phyloP scores from a whole-genome alignment of 2,329 filamentous ascomycete species.

The Pyricularia grisea region DNA sequence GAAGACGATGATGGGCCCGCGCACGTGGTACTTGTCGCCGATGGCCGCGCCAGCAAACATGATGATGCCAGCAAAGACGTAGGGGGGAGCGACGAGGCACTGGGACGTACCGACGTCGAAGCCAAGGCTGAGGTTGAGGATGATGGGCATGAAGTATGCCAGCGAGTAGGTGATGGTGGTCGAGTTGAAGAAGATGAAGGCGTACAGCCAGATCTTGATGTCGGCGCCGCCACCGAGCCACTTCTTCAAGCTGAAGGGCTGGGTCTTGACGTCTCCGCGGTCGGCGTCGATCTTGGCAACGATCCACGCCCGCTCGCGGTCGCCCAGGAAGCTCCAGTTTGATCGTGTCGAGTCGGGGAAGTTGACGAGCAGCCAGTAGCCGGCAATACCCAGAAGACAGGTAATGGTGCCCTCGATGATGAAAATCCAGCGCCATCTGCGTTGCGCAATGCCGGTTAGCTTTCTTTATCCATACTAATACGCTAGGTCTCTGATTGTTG shows the following conservation, averaged over 20 bases:
- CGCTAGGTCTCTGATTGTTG: not conserved
- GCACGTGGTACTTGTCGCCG: slow-evolving; percentile 57
- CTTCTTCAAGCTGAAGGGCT: slow-evolving; percentile 36
- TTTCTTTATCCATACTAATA: not conserved
- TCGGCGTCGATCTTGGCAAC: slow-evolving; percentile 45
- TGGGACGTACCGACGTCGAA: slow-evolving; percentile 56
- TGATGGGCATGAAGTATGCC: slow-evolving; percentile 71
- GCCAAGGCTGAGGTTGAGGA: slow-evolving; percentile 53
- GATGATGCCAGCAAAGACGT: slow-evolving; percentile 52
- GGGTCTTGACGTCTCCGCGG: slow-evolving; percentile 45
- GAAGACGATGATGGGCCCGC: slow-evolving; percentile 55
- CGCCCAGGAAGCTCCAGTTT: slow-evolving; percentile 42
- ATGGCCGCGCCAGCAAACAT: slow-evolving; percentile 52
- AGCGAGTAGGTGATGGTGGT: slow-evolving; percentile 69
- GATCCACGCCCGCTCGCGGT: slow-evolving; percentile 41
- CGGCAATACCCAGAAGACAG: slow-evolving; percentile 34
- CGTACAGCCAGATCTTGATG: slow-evolving; percentile 54
- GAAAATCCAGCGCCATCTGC: slow-evolving; percentile 60
- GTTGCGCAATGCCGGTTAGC: not conserved
- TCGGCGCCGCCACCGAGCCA: slow-evolving; percentile 39
- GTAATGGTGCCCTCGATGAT: slow-evolving; percentile 46
- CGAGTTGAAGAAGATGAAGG: slow-evolving; percentile 51
- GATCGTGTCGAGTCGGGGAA: slow-evolving; percentile 49
- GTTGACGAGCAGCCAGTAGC: slow-evolving; percentile 52
- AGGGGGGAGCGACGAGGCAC: slow-evolving; percentile 64